These are phyloP conservation scores for Trypanosoma congolense DNA, from an alignment of 208 protist genomes.

Conservation along the genomic window DNA sequence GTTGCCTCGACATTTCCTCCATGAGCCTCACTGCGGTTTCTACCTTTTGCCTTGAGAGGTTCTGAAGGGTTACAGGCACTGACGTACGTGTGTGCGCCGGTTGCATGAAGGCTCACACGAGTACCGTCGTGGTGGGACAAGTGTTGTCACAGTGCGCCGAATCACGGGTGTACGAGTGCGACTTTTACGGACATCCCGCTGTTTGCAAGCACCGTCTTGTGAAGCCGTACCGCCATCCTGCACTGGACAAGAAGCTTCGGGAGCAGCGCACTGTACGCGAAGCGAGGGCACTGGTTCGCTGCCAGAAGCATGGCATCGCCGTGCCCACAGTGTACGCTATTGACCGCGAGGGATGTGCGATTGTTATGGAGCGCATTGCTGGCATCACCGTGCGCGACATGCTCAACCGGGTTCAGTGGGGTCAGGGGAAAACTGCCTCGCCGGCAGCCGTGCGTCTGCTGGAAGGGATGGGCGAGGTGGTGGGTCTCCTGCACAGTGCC, in stretches of 20 bases:
- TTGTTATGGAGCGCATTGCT: slow-evolving; percentile 81
- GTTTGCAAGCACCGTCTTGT: slow-evolving; percentile 74
- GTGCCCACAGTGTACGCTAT: slow-evolving; percentile 60
- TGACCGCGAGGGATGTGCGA: slow-evolving; percentile 38
- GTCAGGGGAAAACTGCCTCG: slow-evolving; percentile 9
- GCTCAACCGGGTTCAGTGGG: slow-evolving; percentile 37
- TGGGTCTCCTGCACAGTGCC: slow-evolving; percentile 88
- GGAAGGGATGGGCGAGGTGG: slow-evolving; percentile 75
- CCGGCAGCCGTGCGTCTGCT: slow-evolving; percentile 33
- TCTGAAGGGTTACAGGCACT: no score
- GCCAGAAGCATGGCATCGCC: slow-evolving; percentile 49
- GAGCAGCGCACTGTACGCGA: slow-evolving; percentile 79
- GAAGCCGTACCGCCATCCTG: slow-evolving; percentile 71
- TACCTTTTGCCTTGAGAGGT: no score
- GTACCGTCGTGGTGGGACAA: slow-evolving; percentile 11
- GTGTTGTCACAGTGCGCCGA: slow-evolving; percentile 72
- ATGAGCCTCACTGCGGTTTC: no score
- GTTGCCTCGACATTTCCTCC: no score
- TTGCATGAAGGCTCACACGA: slow-evolving; percentile 13
- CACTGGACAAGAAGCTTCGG: slow-evolving; percentile 68
- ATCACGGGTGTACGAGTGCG: slow-evolving; percentile 65
- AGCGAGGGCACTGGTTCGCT: slow-evolving; percentile 59
- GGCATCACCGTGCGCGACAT: slow-evolving; percentile 64
- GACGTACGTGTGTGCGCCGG: no score
- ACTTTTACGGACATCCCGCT: slow-evolving; percentile 53